Conservation (phyloP, 768 basidiomycete species). For the Auricularia sp. region DNA sequence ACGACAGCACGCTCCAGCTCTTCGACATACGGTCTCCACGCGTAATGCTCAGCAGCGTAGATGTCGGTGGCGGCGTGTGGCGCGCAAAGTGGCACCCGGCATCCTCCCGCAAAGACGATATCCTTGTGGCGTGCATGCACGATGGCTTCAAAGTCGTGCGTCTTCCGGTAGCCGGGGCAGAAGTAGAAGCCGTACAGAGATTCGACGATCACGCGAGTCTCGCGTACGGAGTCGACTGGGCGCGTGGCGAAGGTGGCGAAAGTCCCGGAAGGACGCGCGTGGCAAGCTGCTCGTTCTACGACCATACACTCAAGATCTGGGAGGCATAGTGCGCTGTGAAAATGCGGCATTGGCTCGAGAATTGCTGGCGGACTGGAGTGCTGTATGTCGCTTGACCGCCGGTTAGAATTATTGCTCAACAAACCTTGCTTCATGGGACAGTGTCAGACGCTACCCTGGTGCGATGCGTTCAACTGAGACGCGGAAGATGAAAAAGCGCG, state of each 20-base stretch:
- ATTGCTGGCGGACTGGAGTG: too few relatives aligned
- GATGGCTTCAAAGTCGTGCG: conserved; percentile 84
- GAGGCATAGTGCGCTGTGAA: conserved; percentile 33
- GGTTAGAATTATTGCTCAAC: too few relatives aligned
- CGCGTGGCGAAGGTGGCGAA: conserved; percentile 27
- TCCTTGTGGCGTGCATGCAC: conserved; percentile 96
- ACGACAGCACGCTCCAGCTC: conserved; percentile 68
- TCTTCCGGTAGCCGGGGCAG: conserved; percentile 25
- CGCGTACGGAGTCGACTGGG: conserved; percentile 93
- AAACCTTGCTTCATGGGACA: too few relatives aligned
- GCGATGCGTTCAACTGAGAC: too few relatives aligned
- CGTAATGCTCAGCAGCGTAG: conserved; percentile 43
- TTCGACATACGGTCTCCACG: conserved; percentile 72
- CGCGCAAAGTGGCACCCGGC: conserved; percentile 93
- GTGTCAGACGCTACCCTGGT: too few relatives aligned
- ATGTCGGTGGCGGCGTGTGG: conserved; percentile 91
- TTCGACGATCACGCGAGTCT: conserved; percentile 74
- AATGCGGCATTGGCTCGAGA: too few relatives aligned
- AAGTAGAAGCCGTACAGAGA: conserved; percentile 33
- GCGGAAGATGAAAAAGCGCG: too few relatives aligned
- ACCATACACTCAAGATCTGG: conserved; percentile 79
- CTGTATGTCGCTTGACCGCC: too few relatives aligned
- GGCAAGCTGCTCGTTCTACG: conserved; percentile 93
- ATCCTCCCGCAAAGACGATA: conserved; percentile 49
- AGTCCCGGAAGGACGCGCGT: conserved; percentile 37